Evolutionary conservation across 2,329 filamentous ascomycete genomes (phyloP).

Genomic region (Pseudocercospora fijiensis): DNA sequence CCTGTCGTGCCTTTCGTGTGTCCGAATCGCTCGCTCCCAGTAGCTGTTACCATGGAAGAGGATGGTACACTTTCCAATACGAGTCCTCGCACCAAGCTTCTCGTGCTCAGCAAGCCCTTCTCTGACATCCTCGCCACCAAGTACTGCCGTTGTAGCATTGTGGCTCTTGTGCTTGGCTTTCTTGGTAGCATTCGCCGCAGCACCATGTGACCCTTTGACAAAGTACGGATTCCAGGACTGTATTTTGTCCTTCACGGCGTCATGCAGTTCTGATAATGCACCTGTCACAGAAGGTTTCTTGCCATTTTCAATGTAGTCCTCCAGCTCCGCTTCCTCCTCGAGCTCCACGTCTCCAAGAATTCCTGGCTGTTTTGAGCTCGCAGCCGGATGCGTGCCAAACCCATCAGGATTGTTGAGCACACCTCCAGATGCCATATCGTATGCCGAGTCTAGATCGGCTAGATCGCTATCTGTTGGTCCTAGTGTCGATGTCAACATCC

Average conservation of each 20-base stretch:
- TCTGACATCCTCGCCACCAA: conserved; percentile 26
- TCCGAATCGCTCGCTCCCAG: conserved; percentile 45
- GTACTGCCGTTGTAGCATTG: background rate
- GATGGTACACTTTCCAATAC: conserved; percentile 44
- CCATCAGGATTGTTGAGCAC: conserved; percentile 30
- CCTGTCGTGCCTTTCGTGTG: conserved; percentile 44
- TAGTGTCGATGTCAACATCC: conserved; percentile 34
- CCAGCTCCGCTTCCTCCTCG: conserved; percentile 15
- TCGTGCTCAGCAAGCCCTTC: conserved; percentile 33
- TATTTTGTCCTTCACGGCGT: conserved; percentile 37
- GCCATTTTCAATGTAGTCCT: conserved; percentile 6
- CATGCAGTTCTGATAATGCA: conserved; percentile 36
- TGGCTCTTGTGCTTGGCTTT: background rate
- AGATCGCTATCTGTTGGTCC: conserved; percentile 18
- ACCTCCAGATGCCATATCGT: conserved; percentile 24
- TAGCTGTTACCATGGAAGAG: conserved; percentile 41
- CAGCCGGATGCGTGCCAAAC: conserved; percentile 18
- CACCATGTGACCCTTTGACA: background rate
- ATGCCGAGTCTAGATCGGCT: conserved; percentile 12
- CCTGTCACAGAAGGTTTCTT: conserved; percentile 35
- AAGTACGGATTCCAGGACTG: conserved; percentile 35
- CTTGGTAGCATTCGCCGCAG: background rate
- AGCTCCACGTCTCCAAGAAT: conserved; percentile 23
- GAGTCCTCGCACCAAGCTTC: conserved; percentile 34
- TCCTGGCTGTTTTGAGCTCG: conserved; percentile 15